phyloP scores from a whole-genome alignment of 1,139 yeast species.

The Kazachstania sp. region DNA sequence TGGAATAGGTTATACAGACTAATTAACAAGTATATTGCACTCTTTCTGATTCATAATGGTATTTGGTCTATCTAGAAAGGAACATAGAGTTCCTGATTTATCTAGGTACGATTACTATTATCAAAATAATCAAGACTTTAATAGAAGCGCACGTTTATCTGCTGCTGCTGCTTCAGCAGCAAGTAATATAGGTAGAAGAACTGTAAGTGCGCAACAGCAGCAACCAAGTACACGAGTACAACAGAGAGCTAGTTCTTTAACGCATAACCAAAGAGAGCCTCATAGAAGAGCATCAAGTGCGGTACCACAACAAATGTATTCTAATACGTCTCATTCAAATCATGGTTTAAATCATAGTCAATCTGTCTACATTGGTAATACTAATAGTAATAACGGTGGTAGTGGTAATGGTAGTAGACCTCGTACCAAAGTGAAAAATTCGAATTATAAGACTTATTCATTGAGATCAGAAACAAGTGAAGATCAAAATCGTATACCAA shows the following conservation, averaged over 20 bases:
- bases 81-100: conserved; percentile 27
- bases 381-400: too few relatives aligned
- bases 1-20: too few relatives aligned
- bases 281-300: conserved; percentile 1
- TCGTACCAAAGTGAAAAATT: neutral
- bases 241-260: neutral
- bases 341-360: too few relatives aligned
- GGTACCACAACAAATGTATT: neutral
- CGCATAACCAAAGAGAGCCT: neutral
- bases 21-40: too few relatives aligned
- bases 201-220: conserved; percentile 2
- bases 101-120: conserved; percentile 31
- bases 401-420: neutral
- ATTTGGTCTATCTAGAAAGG: conserved; percentile 21
- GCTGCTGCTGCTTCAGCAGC: conserved; percentile 31
- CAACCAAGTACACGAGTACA: neutral
- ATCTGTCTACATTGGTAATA: too few relatives aligned
- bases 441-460: conserved; percentile 9
- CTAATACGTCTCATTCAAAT: neutral
- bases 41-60: too few relatives aligned
- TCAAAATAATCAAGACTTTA: conserved; percentile 17
- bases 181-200: neutral
- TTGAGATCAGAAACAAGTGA: conserved; percentile 8
- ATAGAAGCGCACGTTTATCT: conserved; percentile 18
- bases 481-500: neutral